Percentiles rank a stretch among this genome's conserved stretches.
These are phyloP conservation scores for Corylus avellana DNA, from an alignment of 306 rosid species.

Conservation along the genomic window DNA sequence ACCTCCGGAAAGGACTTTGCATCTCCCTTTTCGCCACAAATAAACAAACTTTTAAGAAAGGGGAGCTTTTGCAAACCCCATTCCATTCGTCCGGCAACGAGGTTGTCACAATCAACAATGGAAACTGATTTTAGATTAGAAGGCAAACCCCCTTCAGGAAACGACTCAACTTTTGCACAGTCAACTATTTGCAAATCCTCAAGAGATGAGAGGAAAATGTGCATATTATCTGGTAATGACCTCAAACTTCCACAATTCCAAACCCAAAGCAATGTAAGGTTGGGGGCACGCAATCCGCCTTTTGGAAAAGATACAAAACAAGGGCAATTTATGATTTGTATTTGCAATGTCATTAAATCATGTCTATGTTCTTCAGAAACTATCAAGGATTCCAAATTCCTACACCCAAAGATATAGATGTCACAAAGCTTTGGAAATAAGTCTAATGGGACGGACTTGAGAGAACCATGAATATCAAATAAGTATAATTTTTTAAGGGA, in stretches of 20 bases:
- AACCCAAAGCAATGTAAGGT: background rate
- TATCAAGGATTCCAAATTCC: background rate
- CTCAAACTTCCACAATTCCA: background rate
- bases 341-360: conserved; percentile 2
- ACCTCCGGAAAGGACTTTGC: conserved; percentile 24
- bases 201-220: conserved; percentile 20
- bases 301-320: conserved; percentile 18
- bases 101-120: background rate
- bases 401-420: background rate
- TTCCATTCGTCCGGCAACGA: background rate
- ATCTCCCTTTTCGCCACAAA: background rate
- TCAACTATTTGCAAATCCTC: rapidly evolving
- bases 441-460: background rate
- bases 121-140: background rate
- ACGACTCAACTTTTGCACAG: conserved; percentile 30
- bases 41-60: rapidly evolving
- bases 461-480: background rate
- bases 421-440: background rate
- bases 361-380: too few relatives aligned
- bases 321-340: conserved; percentile 4
- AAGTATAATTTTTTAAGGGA: background rate
- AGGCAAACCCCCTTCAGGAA: conserved; percentile 16
- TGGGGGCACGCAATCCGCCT: background rate
- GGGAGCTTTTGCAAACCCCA: conserved; percentile 27
- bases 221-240: conserved; percentile 2